Conservation (phyloP, 306 rosid genomes). For the Citrullus amarus region DNA sequence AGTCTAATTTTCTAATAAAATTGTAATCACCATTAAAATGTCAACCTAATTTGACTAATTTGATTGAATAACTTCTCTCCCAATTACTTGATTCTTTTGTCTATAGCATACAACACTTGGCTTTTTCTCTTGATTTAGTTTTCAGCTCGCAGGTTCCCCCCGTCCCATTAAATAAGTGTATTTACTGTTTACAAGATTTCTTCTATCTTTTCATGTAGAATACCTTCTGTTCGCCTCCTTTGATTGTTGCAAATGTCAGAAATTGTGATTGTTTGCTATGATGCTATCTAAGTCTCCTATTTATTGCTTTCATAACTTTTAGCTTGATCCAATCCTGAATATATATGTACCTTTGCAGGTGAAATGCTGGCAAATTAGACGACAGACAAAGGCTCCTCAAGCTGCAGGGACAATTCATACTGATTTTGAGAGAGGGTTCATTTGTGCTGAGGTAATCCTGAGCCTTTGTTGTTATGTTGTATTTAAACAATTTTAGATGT, state of each 20-base stretch:
- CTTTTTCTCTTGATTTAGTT: too few relatives aligned
- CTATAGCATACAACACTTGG: too few relatives aligned
- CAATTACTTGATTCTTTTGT: too few relatives aligned
- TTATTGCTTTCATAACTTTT: neutral
- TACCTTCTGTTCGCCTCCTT: neutral
- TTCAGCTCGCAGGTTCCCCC: neutral
- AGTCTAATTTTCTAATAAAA: neutral
- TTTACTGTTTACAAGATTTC: neutral
- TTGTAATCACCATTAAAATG: neutral
- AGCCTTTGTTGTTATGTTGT: constrained; percentile 6
- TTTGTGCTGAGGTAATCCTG: constrained; percentile 84
- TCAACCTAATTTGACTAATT: neutral
- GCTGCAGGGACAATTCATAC: constrained; percentile 98
- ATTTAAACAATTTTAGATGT: neutral
- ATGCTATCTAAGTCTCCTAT: neutral
- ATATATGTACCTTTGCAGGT: constrained; percentile 45
- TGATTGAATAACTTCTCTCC: neutral
- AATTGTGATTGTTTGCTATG: neutral
- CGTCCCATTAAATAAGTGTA: neutral
- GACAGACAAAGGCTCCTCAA: constrained; percentile 93
- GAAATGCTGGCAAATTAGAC: constrained; percentile 97
- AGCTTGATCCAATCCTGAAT: neutral
- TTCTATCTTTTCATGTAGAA: neutral
- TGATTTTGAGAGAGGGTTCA: constrained; percentile 93
- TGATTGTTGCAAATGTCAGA: neutral